Evolutionary conservation across 2,329 filamentous ascomycete species (phyloP), one percentile per base, ranked within the genome.

Genomic region (Colletotrichum cordylinicola): DNA sequence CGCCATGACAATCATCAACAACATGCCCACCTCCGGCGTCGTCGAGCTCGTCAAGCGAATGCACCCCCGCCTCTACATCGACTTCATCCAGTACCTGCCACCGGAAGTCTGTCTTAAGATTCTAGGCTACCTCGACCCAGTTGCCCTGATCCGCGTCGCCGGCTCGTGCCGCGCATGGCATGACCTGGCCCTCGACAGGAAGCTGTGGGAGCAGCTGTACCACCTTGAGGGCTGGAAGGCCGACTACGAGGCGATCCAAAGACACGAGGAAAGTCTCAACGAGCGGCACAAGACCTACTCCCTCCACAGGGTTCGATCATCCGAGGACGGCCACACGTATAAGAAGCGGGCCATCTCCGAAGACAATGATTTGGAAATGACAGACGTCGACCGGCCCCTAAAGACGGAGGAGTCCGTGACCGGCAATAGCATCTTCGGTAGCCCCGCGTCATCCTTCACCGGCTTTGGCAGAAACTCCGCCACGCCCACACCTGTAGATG

Each of bases 21-120:
- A 94, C 72, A 88, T 98, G 33, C 94, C 94, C 21, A 98, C 95
- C 1, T 94, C 94, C 8, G 91, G 93, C 70, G 93, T 98, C 75
- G 93, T 94, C 66, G 90, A 93, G 60, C 94, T 98, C 69, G 95
- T 98, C 62, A 91, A 96, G 70, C 91, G 93, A 78, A 87, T 98
- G 21, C 94, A 93, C 77, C 95, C 96, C 6, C 90, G 96, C 68
- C 92, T 98, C 4, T 96, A 98, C 84, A 96, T 98, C 85, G 95
- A 99, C 85, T 98, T 98, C 70, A 92, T 98, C 56, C 88, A 92
- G 78, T 93, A 95, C 80, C 91, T 99, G 1, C 97, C 97, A 0
- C 92, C 95, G 31, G 97, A 99, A 83, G 94, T 99, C 80, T 98
- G 95, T 76, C 93, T 97, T 60, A 94, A 98, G 81, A 94, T 98